These are phyloP conservation scores for Fusarium concolor DNA, from an alignment of 2,329 filamentous ascomycete species.

Conservation along the genomic window DNA sequence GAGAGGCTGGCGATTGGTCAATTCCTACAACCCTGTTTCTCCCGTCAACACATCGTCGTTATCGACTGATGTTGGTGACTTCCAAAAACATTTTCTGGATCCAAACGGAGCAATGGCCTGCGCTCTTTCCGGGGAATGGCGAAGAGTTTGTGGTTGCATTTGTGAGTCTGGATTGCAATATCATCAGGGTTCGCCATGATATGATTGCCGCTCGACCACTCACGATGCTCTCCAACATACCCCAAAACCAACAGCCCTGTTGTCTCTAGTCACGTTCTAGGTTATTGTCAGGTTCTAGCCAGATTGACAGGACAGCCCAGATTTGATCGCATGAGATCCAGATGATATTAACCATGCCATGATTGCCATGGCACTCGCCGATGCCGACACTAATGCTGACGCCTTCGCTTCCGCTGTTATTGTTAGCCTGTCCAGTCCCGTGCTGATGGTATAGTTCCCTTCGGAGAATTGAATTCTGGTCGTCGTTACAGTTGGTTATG, in stretches of 20 bases:
- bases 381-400: conserved; percentile 11
- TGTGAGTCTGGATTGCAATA: conserved; percentile 10
- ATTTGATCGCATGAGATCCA: conserved; percentile 38
- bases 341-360: conserved; percentile 24
- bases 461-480: conserved; percentile 25
- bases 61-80: conserved; percentile 38
- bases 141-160: conserved; percentile 16
- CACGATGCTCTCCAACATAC: conserved; percentile 32
- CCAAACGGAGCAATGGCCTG: conserved; percentile 22
- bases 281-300: conserved; percentile 25
- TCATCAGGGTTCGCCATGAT: conserved; percentile 28
- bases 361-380: conserved; percentile 25
- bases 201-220: conserved; percentile 30
- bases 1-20: conserved; percentile 41
- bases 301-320: conserved; percentile 37
- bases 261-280: conserved; percentile 27
- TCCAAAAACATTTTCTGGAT: conserved; percentile 18
- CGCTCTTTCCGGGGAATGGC: conserved; percentile 23
- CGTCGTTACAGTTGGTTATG: conserved; percentile 1
- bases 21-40: conserved; percentile 39
- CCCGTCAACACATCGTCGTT: conserved; percentile 37
- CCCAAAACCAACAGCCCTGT: conserved; percentile 25
- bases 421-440: neutral
- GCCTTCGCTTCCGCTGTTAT: neutral
- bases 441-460: neutral